phyloP scores from a whole-genome alignment of 768 basidiomycete genomes.

The Serpula lacrymans region DNA sequence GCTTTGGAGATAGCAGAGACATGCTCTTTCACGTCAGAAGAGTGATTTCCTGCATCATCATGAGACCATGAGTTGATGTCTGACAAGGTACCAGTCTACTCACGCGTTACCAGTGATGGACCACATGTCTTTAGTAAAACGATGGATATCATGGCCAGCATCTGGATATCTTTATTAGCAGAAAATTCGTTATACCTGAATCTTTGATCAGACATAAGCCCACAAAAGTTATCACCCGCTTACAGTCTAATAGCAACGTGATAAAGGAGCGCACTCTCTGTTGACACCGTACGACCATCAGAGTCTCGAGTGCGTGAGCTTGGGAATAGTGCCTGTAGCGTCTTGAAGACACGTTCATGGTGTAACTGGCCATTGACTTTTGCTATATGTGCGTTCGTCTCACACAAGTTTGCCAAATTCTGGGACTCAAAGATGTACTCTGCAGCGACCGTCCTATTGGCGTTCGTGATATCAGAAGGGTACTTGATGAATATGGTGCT shows the following conservation, averaged over 20 bases:
- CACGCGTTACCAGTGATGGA: conserved; percentile 12
- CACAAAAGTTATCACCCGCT: conserved; percentile 20
- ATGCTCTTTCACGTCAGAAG: conserved; percentile 16
- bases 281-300: conserved; percentile 25
- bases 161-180: conserved; percentile 64
- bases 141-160: conserved; percentile 74
- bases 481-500: conserved; percentile 60
- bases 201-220: conserved; percentile 4
- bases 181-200: conserved; percentile 42
- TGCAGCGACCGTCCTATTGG: conserved; percentile 53
- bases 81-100: no score
- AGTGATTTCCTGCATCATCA: conserved; percentile 2
- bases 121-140: conserved; percentile 53
- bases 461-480: conserved; percentile 45
- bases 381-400: conserved; percentile 59
- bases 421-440: conserved; percentile 54
- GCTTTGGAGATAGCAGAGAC: conserved; percentile 19
- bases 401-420: conserved; percentile 48
- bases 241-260: conserved; percentile 47
- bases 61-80: no score
- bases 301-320: conserved; percentile 9
- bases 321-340: conserved; percentile 48
- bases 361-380: conserved; percentile 55
- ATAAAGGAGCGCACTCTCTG: conserved; percentile 26
- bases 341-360: conserved; percentile 67